Percentiles rank a stretch among this genome's conserved stretches.
Conservation (phyloP, 805 yeast genomes). For the Ogataea saltuana region DNA sequence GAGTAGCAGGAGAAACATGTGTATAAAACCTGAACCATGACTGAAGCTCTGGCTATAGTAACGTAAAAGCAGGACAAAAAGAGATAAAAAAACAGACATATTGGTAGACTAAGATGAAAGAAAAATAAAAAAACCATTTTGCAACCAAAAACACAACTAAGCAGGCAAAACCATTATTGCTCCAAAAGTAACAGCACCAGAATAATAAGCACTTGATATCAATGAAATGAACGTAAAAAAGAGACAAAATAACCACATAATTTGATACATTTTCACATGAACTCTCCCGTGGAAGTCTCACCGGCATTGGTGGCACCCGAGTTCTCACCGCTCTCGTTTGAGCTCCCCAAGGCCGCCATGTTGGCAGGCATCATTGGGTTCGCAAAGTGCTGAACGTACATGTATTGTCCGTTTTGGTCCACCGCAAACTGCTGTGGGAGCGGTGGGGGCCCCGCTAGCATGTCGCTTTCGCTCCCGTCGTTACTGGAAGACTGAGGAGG, state of each 20-base stretch:
- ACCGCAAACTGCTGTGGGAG: constrained; percentile 27
- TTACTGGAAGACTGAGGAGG: constrained; percentile 19
- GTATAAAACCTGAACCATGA: too few relatives aligned
- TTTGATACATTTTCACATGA: constrained; percentile 3
- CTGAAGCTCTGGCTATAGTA: too few relatives aligned
- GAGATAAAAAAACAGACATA: too few relatives aligned
- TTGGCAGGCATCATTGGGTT: constrained; percentile 19
- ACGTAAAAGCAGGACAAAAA: too few relatives aligned
- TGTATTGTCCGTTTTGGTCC: constrained; percentile 33
- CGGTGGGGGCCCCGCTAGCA: constrained; percentile 16
- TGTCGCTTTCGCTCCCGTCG: constrained; percentile 11
- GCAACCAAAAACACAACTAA: too few relatives aligned
- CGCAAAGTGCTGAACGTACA: constrained; percentile 31
- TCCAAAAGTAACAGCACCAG: too few relatives aligned
- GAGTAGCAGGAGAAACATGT: too few relatives aligned
- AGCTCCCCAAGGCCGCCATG: constrained; percentile 4
- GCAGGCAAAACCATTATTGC: too few relatives aligned
- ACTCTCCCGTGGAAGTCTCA: constrained; percentile 10
- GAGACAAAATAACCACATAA: constrained; percentile 6
- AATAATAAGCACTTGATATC: too few relatives aligned
- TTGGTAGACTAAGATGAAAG: too few relatives aligned
- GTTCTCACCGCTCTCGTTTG: constrained; percentile 6
- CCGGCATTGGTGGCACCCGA: constrained; percentile 2
- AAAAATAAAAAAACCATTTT: too few relatives aligned
- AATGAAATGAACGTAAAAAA: constrained; percentile 8